Base-by-base conservation (phyloP, 2,329 filamentous ascomycete genomes). In the Cercospora sesami region DNA sequence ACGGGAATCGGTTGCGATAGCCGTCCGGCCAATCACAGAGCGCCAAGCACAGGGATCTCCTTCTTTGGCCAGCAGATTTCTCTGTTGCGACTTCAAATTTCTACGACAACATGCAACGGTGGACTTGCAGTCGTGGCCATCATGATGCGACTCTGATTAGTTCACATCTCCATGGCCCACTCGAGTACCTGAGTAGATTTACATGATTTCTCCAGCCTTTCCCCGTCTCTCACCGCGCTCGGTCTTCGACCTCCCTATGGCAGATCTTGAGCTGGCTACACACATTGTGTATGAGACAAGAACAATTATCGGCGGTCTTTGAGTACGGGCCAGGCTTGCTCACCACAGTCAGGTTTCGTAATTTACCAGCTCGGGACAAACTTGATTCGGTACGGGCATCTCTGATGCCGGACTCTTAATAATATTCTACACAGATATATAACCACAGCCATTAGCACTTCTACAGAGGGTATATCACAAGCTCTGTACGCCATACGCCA, bases 261-360 rank as follows among this genome's bases (percentile, higher is more conserved):
- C 67, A 74, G 72, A 75, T 75, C 74, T 76, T 73, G 74, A 75
- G 74, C 74, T 73, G 74, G 74, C 67, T 70, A 59, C 69, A 65
- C 70, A 66, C 31, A n/a, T 55, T 28, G 61, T 66, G 64, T 58
- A 70, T 60, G 73, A 74, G 74, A 75, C 74, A 66, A 76, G 69
- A 75, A 65, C 48, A 63, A 75, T 60, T 12, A 60, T 71, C 74
- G 75, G 67, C 74, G 71, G 69, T 75, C 69, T 74, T 76, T 76
- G 75, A 76, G 75, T 76, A 75, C 74, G 74, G 61, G 69, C 63
- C 55, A 61, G 66, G 65, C 65, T 68, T 69, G 60, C 57, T 67
- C 48, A 59, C 68, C 66, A 71, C 70, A 63, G 71, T 68, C 71
- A 65, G 63, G 61, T 66, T 51, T 69, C 71, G 74, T 76, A 76